These are phyloP conservation scores for Pinus tabuliformis DNA, from an alignment of 75 land plant species.

Conservation along the genomic window DNA sequence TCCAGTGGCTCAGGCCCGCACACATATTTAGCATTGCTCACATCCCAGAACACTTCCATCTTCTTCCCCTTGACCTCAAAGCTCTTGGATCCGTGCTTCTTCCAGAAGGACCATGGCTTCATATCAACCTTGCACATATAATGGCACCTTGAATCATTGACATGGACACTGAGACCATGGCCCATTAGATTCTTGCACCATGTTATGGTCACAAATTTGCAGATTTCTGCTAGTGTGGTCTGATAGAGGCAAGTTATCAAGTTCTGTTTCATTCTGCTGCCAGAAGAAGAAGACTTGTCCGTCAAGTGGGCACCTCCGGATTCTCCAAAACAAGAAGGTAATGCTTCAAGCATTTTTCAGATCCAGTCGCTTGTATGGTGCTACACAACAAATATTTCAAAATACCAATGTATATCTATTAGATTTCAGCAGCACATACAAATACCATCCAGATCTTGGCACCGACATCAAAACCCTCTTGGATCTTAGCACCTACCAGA, in stretches of 20 bases:
- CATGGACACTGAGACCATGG: conserved; percentile 7
- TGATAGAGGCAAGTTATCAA: conserved; percentile 14
- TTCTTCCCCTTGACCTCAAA: conserved; percentile 1
- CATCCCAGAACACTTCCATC: conserved; percentile 21
- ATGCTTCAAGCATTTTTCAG: background rate
- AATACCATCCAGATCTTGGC: too few relatives aligned
- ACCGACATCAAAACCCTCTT: background rate
- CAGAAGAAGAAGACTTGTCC: conserved; percentile 35
- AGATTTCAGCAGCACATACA: background rate
- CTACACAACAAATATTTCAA: background rate
- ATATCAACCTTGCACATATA: conserved; percentile 18
- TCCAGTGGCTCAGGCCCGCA: conserved; percentile 18
- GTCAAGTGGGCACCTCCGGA: conserved; percentile 43
- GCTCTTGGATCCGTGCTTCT: conserved; percentile 24
- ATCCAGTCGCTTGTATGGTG: background rate
- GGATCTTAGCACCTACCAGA: background rate
- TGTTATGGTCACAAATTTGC: conserved; percentile 20
- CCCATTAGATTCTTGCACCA: conserved; percentile 19
- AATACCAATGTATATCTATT: background rate
- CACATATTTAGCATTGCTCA: conserved; percentile 9
- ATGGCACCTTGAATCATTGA: conserved; percentile 9
- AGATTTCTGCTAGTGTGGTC: conserved; percentile 19
- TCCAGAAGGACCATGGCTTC: conserved; percentile 25
- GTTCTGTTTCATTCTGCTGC: background rate
- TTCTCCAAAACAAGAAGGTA: conserved; percentile 8